A percentile compares a stretch with the other conserved stretches of the same genome.
phyloP scores from a whole-genome alignment of 768 basidiomycete genomes.

The Phanerodontia chrysosporium region DNA sequence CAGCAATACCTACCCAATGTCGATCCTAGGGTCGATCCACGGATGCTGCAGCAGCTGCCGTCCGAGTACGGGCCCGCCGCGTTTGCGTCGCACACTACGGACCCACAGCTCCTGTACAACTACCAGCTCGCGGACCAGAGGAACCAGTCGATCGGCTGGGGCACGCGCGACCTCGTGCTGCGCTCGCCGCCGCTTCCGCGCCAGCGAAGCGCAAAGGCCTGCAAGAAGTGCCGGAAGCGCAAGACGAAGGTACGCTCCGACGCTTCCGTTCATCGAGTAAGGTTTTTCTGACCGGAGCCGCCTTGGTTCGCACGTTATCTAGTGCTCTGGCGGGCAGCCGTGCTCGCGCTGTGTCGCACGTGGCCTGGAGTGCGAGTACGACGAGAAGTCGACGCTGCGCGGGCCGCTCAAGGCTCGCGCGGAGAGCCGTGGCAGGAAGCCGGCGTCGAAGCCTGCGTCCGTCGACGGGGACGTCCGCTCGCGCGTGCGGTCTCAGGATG shows the following conservation, averaged over 20 bases:
- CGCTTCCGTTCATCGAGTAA: background rate
- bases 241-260: slow-evolving; percentile 54
- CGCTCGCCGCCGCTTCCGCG: slow-evolving; percentile 6
- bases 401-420: background rate
- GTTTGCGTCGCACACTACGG: background rate
- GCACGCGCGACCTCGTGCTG: background rate
- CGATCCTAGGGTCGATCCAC: slow-evolving; percentile 3
- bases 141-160: slow-evolving; percentile 7
- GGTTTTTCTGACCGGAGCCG: background rate
- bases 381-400: slow-evolving; percentile 15
- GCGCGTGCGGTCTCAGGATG: background rate
- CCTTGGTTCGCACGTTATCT: background rate
- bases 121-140: slow-evolving; percentile 4
- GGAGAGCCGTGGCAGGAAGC: background rate
- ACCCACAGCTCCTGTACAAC: slow-evolving; percentile 6
- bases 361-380: slow-evolving; percentile 49
- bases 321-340: slow-evolving; percentile 59
- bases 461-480: background rate
- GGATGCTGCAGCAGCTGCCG: slow-evolving; percentile 5
- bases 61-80: background rate
- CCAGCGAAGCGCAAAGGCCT: slow-evolving; percentile 43
- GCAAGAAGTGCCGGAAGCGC: slow-evolving; percentile 52
- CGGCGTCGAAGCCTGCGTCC: background rate
- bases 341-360: slow-evolving; percentile 47
- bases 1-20: background rate